These are phyloP conservation scores for Dioscorea zingiberensis DNA, from an alignment of 106 monocot species.

Conservation along the genomic window DNA sequence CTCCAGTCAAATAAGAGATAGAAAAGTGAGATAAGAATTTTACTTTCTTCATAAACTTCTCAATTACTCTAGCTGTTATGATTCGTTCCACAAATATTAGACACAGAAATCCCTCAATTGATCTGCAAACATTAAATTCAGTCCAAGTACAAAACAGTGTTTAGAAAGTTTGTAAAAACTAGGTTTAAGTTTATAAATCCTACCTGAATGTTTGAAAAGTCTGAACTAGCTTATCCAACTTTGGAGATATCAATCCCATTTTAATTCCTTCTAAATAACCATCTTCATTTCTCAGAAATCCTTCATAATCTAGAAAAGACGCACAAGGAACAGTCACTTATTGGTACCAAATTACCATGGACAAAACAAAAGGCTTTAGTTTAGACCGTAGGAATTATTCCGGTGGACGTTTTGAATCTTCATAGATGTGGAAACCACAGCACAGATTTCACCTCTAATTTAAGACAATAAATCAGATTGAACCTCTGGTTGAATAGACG, in stretches of 20 bases:
- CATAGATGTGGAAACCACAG: too few relatives aligned
- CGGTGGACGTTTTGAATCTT: not conserved
- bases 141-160: not conserved
- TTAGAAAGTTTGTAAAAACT: not conserved
- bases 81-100: slow-evolving; percentile 87
- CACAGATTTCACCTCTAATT: too few relatives aligned
- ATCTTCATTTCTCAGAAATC: slow-evolving; percentile 31
- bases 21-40: slow-evolving; percentile 50
- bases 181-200: not conserved
- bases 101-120: slow-evolving; percentile 48
- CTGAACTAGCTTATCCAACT: slow-evolving; percentile 55
- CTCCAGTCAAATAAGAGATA: slow-evolving; percentile 83
- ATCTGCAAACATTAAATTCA: slow-evolving; percentile 24
- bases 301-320: slow-evolving; percentile 34
- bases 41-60: slow-evolving; percentile 47
- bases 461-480: too few relatives aligned
- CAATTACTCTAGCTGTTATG: slow-evolving; percentile 74
- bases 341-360: too few relatives aligned
- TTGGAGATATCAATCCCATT: slow-evolving; percentile 74
- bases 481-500: too few relatives aligned
- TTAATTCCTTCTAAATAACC: slow-evolving; percentile 28
- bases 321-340: too few relatives aligned
- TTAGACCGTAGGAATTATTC: too few relatives aligned
- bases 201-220: slow-evolving; percentile 70
- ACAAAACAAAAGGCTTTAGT: too few relatives aligned